phyloP scores from a whole-genome alignment of 768 basidiomycete genomes.

The Infundibulicybe gibba region DNA sequence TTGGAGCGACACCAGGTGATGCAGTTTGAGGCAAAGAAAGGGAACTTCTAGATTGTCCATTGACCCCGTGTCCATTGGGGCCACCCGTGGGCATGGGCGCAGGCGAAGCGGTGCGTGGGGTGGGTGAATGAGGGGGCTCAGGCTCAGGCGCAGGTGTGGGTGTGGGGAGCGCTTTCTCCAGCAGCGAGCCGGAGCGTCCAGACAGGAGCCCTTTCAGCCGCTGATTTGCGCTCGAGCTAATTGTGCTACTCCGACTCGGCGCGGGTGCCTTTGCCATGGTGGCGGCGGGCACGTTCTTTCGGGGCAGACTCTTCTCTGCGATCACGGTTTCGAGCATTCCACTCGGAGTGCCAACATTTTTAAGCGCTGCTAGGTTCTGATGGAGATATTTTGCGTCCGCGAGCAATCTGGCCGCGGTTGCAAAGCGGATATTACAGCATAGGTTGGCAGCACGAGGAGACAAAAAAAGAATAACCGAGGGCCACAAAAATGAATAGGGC shows the following conservation, averaged over 20 bases:
- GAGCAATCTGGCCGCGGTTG: conserved; percentile 53
- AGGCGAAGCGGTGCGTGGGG: conserved; percentile 16
- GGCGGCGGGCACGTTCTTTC: conserved; percentile 15
- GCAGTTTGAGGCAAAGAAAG: not conserved
- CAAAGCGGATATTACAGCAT: not conserved
- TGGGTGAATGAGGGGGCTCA: conserved; percentile 18
- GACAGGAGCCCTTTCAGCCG: conserved; percentile 44
- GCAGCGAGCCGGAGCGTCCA: conserved; percentile 24
- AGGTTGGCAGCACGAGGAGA: not conserved
- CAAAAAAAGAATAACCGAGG: not conserved
- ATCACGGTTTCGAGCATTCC: conserved; percentile 85
- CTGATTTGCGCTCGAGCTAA: conserved; percentile 36
- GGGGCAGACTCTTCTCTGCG: conserved; percentile 67
- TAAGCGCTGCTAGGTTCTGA: conserved; percentile 70
- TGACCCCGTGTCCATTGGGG: conserved; percentile 7
- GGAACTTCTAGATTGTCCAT: not conserved
- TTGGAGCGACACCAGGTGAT: conserved; percentile 3
- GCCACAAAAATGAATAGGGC: not conserved
- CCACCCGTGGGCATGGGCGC: conserved; percentile 5
- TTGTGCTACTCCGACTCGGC: conserved; percentile 25
- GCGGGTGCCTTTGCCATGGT: conserved; percentile 9
- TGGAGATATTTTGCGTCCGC: conserved; percentile 77
- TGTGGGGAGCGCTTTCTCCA: conserved; percentile 32
- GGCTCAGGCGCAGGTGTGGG: conserved; percentile 20
- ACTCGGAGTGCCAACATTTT: conserved; percentile 68